These are phyloP conservation scores for Ogataea kodamae DNA, from an alignment of 805 yeast genomes.

Conservation along the genomic window DNA sequence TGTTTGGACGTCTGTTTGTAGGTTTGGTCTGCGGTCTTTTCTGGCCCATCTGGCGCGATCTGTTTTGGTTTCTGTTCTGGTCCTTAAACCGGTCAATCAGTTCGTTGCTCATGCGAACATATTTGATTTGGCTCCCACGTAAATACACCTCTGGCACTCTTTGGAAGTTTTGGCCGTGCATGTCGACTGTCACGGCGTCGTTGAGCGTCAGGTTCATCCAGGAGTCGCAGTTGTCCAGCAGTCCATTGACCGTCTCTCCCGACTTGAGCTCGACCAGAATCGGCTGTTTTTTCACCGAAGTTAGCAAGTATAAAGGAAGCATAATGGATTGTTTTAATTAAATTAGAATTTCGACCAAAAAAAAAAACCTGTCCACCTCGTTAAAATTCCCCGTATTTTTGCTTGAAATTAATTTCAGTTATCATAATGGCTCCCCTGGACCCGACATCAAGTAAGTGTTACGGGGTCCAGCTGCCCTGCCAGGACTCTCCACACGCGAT, in stretches of 20 bases:
- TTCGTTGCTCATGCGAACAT: conserved; percentile 70
- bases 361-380: conserved; percentile 4
- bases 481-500: conserved; percentile 48
- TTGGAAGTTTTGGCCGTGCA: conserved; percentile 56
- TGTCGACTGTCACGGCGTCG: conserved; percentile 67
- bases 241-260: conserved; percentile 87
- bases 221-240: conserved; percentile 79
- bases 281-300: conserved; percentile 86
- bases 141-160: conserved; percentile 74
- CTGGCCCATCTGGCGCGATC: conserved; percentile 22
- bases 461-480: conserved; percentile 53
- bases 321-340: too few relatives aligned
- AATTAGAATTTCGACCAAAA: conserved; percentile 1
- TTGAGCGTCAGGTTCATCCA: conserved; percentile 92
- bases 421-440: conserved; percentile 54
- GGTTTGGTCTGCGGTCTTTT: conserved; percentile 19
- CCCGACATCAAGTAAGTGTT: conserved; percentile 62
- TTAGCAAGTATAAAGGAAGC: conserved; percentile 89
- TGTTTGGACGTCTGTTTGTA: conserved; percentile 11
- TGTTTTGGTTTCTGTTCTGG: conserved; percentile 42
- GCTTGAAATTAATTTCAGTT: not conserved
- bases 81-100: conserved; percentile 74
- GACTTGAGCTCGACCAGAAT: conserved; percentile 85
- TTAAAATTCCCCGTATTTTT: conserved; percentile 9
- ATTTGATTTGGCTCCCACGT: conserved; percentile 81